Evolutionary conservation across 257 asterid genomes (phyloP).

Genomic region (Penstemon eatonii): DNA sequence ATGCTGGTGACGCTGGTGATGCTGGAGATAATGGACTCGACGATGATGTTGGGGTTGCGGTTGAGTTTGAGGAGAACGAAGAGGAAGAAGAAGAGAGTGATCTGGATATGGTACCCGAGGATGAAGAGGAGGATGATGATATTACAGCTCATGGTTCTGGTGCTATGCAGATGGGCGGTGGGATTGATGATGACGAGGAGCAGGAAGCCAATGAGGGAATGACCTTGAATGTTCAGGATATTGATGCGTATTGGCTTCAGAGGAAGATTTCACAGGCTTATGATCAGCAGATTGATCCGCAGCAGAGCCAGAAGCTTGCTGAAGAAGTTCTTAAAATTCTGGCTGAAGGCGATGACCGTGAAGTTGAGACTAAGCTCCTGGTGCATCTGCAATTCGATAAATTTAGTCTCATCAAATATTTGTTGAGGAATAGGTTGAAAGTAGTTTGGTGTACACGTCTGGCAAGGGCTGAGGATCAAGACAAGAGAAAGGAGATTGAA

Average conservation of each 20-base stretch:
- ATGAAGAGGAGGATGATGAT: constrained; percentile 60
- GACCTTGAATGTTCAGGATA: constrained; percentile 61
- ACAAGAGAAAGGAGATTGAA: constrained; percentile 54
- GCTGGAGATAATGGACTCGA: constrained; percentile 52
- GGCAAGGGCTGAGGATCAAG: constrained; percentile 61
- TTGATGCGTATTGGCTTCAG: constrained; percentile 69
- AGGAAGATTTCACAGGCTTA: constrained; percentile 68
- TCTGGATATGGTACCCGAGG: constrained; percentile 59
- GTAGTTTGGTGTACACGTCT: constrained; percentile 62
- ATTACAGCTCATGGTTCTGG: constrained; percentile 34
- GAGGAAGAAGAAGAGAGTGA: constrained; percentile 65
- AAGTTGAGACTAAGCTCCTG: constrained; percentile 52
- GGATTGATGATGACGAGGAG: constrained; percentile 57
- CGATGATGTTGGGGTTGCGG: constrained; percentile 67
- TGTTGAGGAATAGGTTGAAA: constrained; percentile 53
- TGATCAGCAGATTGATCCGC: constrained; percentile 58
- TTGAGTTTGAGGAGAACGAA: constrained; percentile 63
- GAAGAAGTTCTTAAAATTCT: constrained; percentile 62
- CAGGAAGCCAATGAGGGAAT: constrained; percentile 55
- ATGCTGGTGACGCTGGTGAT: constrained; percentile 39
- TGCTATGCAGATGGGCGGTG: constrained; percentile 68
- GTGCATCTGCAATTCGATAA: constrained; percentile 56
- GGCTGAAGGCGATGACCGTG: constrained; percentile 61
- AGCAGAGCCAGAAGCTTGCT: constrained; percentile 62
- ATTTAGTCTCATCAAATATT: constrained; percentile 49